Evolutionary conservation across 352 stramenopile species (phyloP), one percentile per base, ranked within the genome.

Genomic region (Globisporangium okanoganense): DNA sequence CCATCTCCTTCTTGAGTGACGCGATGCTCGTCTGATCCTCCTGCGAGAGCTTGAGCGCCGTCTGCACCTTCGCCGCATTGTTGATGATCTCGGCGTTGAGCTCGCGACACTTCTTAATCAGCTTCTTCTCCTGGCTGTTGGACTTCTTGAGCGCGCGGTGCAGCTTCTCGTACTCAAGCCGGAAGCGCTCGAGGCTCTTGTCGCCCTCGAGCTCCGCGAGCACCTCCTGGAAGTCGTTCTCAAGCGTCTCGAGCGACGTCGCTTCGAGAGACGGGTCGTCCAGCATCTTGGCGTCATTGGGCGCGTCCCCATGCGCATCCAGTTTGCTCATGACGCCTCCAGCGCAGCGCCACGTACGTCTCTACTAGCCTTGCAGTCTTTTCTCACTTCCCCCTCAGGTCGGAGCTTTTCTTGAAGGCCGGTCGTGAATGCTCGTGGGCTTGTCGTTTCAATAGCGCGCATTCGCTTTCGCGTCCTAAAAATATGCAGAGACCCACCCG

Each of bases 11-110:
- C 69, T 97, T 96, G 48, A 98, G 80, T 52, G 83, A 91, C 25
- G 78, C 75, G 67, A 98, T 98, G 58, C 90, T 97, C 36, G 81
- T 84, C 53, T 98, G 86, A 65, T 98, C 90, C 70, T 98, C 92
- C 75, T 98, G 90, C 45, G 90, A 92, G 47, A 98, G 79, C 70
- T 98, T 97, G 33, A 98, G 76, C 20, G 95, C 95, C 22, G 89
- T 97, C 67, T 98, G 90, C 45, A 98, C 92, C 64, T 98, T 98
- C 35, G 93, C 90, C 24, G 92, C 93, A 68, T 98, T 98, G 76
- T 97, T 98, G 55, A 98, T 92, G 58, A 98, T 98, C 74, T 98
- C 94, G 16, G 85, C 87, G 66, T 98, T 98, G 16, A 98, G 68
- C 63, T 98, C 95, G 22, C 88, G 83, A 63, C 92, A 98, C 65